Percentiles rank a stretch among this genome's conserved stretches.
Evolutionary conservation across 176 grass and related monocot genomes (phyloP).

Genomic region (Melocanna baccifera): DNA sequence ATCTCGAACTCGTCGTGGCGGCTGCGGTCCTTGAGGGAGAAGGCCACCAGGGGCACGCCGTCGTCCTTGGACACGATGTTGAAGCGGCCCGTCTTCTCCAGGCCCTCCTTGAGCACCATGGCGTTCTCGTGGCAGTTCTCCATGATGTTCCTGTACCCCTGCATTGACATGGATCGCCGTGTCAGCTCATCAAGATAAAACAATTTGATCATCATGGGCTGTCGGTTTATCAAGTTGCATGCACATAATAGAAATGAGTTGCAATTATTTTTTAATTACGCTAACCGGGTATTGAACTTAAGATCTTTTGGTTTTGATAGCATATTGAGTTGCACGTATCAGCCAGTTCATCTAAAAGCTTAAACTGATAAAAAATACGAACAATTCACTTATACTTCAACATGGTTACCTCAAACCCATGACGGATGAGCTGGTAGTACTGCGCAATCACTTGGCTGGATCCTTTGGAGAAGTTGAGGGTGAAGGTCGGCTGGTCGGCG

Average conservation of each 20-base stretch:
- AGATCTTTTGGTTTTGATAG: too few relatives aligned
- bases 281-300: too few relatives aligned
- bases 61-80: constrained; percentile 90
- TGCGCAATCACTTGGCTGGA: constrained; percentile 95
- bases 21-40: constrained; percentile 84
- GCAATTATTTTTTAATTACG: too few relatives aligned
- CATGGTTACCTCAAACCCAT: constrained; percentile 84
- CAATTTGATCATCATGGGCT: neutral
- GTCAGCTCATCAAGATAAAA: neutral
- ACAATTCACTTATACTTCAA: too few relatives aligned
- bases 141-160: constrained; percentile 97
- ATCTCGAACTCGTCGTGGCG: constrained; percentile 93
- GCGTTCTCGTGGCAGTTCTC: constrained; percentile 98
- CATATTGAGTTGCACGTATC: too few relatives aligned
- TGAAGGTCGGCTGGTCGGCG: constrained; percentile 93
- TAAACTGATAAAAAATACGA: too few relatives aligned
- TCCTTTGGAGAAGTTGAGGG: constrained; percentile 97
- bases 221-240: too few relatives aligned
- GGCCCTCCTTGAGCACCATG: constrained; percentile 83
- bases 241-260: too few relatives aligned
- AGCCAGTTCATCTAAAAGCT: too few relatives aligned
- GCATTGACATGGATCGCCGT: neutral
- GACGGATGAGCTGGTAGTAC: constrained; percentile 98
- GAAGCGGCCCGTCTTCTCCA: constrained; percentile 70
- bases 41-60: constrained; percentile 88